Base-by-base conservation (phyloP, 1,284 basidiomycete species). In the Coniferiporia weirii region DNA sequence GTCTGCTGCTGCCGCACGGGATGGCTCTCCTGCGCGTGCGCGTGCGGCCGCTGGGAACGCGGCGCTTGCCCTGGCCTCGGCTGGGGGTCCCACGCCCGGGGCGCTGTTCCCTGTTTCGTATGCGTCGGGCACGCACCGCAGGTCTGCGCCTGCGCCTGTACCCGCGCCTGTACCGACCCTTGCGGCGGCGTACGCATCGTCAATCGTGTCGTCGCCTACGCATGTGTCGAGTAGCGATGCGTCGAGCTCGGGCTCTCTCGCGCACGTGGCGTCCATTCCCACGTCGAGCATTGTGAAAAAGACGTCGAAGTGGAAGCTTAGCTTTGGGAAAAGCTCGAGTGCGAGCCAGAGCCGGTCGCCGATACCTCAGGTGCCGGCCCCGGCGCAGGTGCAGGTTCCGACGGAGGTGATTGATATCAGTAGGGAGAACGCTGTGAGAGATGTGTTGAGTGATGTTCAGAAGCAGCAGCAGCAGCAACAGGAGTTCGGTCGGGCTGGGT, bases 291-390 rank as follows among this genome's bases (percentile, higher is more conserved):
- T 82, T 56, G 76, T 75, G 54, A 91, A 91, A 79, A 91, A 91
- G 75, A 74, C 85, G 56, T 87, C 84, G 49, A 89, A 85, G 69
- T 91, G 89, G 89, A 90, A 87, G 69, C 76, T 89, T 57, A 76
- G 81, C 57, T 89, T 91, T 68, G 85, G 85, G 34, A 87, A 84
- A 72, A 79, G 73, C 66, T 59, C 70, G 48, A 60, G 53, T 20
- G 44, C 63, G 64, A 50, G 59, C 61, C 27, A 57, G 59, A 50
- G 57, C 60, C 52, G 65, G 63, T 72, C 70, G 57, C 68, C 70
- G 57, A 61, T 73, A n/a, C 74, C 79, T 34, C 72, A 78, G 6
- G 69, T 74, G 10, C 79, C 81, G 56, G 84, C 81, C 60, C 54
- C 64, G 61, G 72, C 69, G 58, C 68, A 70, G 57, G 61, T 72